phyloP scores from a whole-genome alignment of 2,329 filamentous ascomycete genomes.

The Monilinia aucupariae region DNA sequence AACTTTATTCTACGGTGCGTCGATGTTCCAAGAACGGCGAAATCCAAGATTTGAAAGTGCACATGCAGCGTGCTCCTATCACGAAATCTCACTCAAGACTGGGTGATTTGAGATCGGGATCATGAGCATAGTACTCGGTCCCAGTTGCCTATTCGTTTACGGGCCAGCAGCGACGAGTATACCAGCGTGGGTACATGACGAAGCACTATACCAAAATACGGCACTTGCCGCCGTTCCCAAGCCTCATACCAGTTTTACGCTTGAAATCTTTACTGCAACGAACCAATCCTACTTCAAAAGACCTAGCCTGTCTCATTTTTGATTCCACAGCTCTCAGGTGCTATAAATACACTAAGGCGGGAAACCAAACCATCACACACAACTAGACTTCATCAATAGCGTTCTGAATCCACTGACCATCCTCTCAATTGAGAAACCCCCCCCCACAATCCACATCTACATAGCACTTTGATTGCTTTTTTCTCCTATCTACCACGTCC shows the following conservation, averaged over 20 bases:
- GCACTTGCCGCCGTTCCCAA: not conserved
- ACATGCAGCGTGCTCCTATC: not conserved
- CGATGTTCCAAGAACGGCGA: not conserved
- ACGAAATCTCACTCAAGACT: not conserved
- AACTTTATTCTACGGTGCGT: not conserved
- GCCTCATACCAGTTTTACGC: not conserved
- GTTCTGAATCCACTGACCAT: not conserved
- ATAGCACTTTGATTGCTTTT: not conserved
- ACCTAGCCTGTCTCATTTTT: not conserved
- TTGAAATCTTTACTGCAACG: not conserved
- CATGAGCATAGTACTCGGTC: not conserved
- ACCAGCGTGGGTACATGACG: not conserved
- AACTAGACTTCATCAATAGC: not conserved
- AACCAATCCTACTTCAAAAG: not conserved
- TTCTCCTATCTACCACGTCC: not conserved
- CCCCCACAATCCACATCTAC: not conserved
- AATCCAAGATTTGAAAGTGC: not conserved
- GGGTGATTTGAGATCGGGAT: not conserved
- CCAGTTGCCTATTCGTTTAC: not conserved
- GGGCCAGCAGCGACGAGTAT: not conserved
- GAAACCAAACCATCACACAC: constrained; percentile 1
- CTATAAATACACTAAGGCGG: constrained; percentile 1
- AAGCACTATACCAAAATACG: not conserved
- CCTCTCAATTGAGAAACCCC: constrained; percentile 2
- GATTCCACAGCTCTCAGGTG: not conserved